Evolutionary conservation across 768 basidiomycete species (phyloP).

Genomic region (Kwoniella newhampshirensis): DNA sequence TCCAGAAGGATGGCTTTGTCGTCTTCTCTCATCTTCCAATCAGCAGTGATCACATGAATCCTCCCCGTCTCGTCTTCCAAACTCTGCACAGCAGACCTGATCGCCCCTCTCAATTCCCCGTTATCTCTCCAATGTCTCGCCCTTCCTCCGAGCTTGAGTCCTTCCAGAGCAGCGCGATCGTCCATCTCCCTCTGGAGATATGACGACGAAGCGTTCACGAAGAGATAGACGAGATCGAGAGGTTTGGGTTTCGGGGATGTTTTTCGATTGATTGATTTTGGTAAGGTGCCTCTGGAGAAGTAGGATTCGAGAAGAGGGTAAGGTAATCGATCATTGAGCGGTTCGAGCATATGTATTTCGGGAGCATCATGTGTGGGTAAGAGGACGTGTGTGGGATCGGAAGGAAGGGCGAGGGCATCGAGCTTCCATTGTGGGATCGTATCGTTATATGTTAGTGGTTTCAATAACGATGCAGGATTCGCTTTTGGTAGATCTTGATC

Average conservation of each 20-base stretch:
- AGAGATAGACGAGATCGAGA: slow-evolving; percentile 46
- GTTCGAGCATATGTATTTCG: slow-evolving; percentile 12
- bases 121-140: slow-evolving; percentile 45
- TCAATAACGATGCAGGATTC: too few relatives aligned
- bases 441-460: too few relatives aligned
- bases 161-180: slow-evolving; percentile 19
- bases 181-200: slow-evolving; percentile 29
- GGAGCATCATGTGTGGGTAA: slow-evolving; percentile 15
- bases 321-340: slow-evolving; percentile 25
- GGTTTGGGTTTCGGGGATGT: slow-evolving; percentile 6
- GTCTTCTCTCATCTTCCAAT: slow-evolving; percentile 20
- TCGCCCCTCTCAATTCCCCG: slow-evolving; percentile 42
- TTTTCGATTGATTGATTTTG: not conserved
- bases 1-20: slow-evolving; percentile 1
- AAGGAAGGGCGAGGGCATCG: not conserved
- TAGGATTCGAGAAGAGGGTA: slow-evolving; percentile 25
- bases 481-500: too few relatives aligned
- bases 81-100: slow-evolving; percentile 34
- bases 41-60: slow-evolving; percentile 46
- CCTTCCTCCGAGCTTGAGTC: slow-evolving; percentile 18
- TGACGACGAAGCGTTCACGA: slow-evolving; percentile 43
- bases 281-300: slow-evolving; percentile 29
- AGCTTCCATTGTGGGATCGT: slow-evolving; percentile 6
- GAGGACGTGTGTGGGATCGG: slow-evolving; percentile 28
- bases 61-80: slow-evolving; percentile 21